Conservation (phyloP, 208 protist genomes). For the Tritrichomonas musculus region DNA sequence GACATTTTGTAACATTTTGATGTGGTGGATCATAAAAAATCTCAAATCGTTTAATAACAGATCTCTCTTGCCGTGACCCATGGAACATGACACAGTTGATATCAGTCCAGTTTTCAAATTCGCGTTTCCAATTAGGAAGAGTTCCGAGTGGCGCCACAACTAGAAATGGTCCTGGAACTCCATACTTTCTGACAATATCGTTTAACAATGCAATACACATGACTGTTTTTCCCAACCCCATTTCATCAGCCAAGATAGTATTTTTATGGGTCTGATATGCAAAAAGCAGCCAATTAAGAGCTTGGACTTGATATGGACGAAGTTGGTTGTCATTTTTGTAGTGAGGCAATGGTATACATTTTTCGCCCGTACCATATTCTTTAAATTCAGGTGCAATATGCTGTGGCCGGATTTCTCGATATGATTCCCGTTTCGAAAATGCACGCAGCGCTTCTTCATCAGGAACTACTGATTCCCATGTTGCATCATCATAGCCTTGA, state of each 20-base stretch:
- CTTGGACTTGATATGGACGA: constrained; percentile 52
- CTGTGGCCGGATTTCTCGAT: background rate
- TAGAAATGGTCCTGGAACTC: constrained; percentile 59
- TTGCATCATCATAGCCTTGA: constrained; percentile 52
- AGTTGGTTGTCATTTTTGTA: constrained; percentile 48
- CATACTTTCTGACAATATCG: constrained; percentile 35
- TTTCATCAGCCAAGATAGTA: constrained; percentile 55
- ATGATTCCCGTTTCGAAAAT: background rate
- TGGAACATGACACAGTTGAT: constrained; percentile 62
- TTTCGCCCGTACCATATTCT: background rate
- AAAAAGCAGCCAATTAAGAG: constrained; percentile 54
- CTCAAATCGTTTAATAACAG: constrained; percentile 34
- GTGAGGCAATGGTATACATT: constrained; percentile 14
- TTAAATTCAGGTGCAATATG: background rate
- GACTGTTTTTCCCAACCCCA: constrained; percentile 55
- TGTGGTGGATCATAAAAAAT: constrained; percentile 33
- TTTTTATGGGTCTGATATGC: constrained; percentile 45
- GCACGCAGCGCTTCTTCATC: background rate
- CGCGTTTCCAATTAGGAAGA: constrained; percentile 52
- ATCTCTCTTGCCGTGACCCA: constrained; percentile 45
- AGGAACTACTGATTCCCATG: constrained; percentile 51
- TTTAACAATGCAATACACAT: constrained; percentile 43
- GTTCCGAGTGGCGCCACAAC: constrained; percentile 61
- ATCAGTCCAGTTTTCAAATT: constrained; percentile 65
- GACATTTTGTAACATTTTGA: constrained; percentile 37